phyloP scores from a whole-genome alignment of 768 basidiomycete species.

The Sarcodon aspratus region DNA sequence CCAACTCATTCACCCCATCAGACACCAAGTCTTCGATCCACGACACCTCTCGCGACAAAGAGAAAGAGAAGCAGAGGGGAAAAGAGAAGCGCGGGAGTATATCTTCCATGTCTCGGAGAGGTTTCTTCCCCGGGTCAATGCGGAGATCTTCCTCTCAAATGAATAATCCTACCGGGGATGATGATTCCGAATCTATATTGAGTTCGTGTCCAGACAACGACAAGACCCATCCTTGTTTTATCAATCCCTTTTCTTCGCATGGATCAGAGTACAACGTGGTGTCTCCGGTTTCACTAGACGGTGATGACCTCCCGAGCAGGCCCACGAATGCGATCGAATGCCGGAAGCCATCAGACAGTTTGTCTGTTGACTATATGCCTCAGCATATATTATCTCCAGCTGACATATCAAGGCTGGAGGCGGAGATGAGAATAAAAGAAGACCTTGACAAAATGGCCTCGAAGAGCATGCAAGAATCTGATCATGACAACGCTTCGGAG shows the following conservation, averaged over 20 bases:
- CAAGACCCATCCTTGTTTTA: not conserved
- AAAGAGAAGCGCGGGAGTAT: not conserved
- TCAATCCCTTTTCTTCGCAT: not conserved
- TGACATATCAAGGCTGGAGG: conserved; percentile 48
- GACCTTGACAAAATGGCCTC: conserved; percentile 15
- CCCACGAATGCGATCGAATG: not conserved
- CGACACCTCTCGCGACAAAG: not conserved
- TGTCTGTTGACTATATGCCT: conserved; percentile 38
- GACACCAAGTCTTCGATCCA: not conserved
- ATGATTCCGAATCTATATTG: not conserved
- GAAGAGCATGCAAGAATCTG: not conserved
- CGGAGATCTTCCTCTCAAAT: not conserved
- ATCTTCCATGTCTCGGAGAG: not conserved
- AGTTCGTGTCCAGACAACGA: not conserved
- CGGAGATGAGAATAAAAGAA: conserved; percentile 20
- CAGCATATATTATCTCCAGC: conserved; percentile 61
- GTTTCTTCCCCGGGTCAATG: not conserved
- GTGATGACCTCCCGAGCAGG: conserved; percentile 23
- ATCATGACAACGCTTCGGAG: not conserved
- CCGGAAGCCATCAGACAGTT: conserved; percentile 11
- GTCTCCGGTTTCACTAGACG: conserved; percentile 25
- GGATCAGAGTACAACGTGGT: not conserved
- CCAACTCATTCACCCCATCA: conserved; percentile 8
- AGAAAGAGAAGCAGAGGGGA: not conserved
- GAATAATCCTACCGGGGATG: not conserved